Base-by-base conservation (phyloP, 139 green algal genomes). In the Asterochloris erici region DNA sequence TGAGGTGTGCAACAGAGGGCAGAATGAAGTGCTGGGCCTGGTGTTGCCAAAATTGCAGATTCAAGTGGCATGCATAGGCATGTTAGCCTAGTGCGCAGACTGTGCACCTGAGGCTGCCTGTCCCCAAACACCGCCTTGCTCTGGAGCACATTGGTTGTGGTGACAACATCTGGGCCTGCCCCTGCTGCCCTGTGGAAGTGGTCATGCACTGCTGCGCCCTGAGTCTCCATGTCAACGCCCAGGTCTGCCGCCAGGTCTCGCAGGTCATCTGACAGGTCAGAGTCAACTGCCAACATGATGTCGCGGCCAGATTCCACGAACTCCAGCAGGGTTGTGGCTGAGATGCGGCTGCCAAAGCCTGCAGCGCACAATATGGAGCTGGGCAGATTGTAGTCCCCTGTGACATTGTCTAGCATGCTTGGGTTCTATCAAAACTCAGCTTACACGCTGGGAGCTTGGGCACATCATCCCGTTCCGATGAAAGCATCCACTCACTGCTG, bases 241-340 rank as follows among this genome's bases (percentile, higher is more conserved):
- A 93, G 85, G 63, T 94, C 90, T 9, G 85, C 68, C 0, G 89
- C 89, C 19, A 97, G 87, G 21, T 87, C 88, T 24, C 83, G 74
- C 54, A 85, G 28, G n/a, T 87, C 80, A 68, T 94, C 90, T 17
- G 89, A 94, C 6, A 86, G 85, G 10, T 85, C 74, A 15, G 85
- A 82, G 83, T 86, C 90, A 19, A 89, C 85, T 26, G 90, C 92
- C 15, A 98, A n/a, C 1, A 98, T 62, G 21, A 98, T 28, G 75
- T 97, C 91, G 64, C 88, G 87, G 10, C 95, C 95, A 23, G 76
- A 85, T 64, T 98, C 95, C 1, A 98, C 86, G 83, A 98, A 98
- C 21, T 97, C 92, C 10, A 96, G 74, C n/a, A 98, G 85, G 1
- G 77, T 82, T 0, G 81, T 77, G 14, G 87, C 78, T 76, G 93